phyloP scores from a whole-genome alignment of 345 rosid genomes.

The Kandelia obovata region DNA sequence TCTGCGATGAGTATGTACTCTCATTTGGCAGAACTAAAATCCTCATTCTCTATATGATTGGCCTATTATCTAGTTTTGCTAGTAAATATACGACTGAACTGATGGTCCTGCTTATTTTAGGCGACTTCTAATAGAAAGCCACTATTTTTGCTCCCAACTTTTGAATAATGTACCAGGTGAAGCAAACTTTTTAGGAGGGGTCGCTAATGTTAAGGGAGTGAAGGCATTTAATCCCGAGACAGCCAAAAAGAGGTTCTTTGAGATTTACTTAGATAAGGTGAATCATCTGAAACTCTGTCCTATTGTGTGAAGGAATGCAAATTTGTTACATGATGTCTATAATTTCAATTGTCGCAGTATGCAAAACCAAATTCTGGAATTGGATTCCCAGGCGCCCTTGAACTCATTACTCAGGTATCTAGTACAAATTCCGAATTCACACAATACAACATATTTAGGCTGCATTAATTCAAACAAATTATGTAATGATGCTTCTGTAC shows the following conservation, averaged over 20 bases:
- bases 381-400: conserved; percentile 91
- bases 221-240: conserved; percentile 56
- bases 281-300: conserved; percentile 7
- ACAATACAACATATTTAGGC: conserved; percentile 1
- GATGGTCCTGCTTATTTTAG: background rate
- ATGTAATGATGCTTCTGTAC: conserved; percentile 6
- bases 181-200: conserved; percentile 88
- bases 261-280: conserved; percentile 89
- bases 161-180: conserved; percentile 51
- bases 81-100: too few species aligned
- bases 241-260: conserved; percentile 82
- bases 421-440: conserved; percentile 1
- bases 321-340: conserved; percentile 3
- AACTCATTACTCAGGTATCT: conserved; percentile 79
- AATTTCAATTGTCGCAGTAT: conserved; percentile 38
- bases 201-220: conserved; percentile 82
- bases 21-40: too few species aligned
- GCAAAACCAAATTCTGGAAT: conserved; percentile 95
- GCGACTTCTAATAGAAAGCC: background rate
- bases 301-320: conserved; percentile 6
- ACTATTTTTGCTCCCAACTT: background rate
- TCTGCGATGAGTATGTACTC: too few species aligned
- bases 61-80: too few species aligned
- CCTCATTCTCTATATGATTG: too few species aligned
- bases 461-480: background rate